Base-by-base conservation (phyloP, 768 basidiomycete genomes). In the Tephrocybe rancida region DNA sequence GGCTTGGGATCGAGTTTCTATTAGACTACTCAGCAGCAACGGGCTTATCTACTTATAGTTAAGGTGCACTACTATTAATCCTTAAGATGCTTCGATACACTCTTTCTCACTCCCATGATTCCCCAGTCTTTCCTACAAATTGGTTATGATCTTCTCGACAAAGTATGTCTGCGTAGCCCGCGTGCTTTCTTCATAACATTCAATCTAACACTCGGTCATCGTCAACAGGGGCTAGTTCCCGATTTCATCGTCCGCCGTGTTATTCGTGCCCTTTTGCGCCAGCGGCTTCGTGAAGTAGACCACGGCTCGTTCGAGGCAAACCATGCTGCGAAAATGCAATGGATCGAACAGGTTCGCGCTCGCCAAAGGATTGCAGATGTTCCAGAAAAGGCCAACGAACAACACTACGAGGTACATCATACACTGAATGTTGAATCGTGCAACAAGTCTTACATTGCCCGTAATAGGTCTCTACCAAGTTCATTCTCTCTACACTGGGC, bases 371-470 rank as follows among this genome's bases (percentile, higher is more conserved):
- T 88, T 54, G 86, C 86, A 3, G 84, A 82, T 54, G 74, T 80
- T 10, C 79, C 86, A 0, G 77, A 82, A 34, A 85, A 85, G 62
- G 87, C 86, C 18, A 89, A 90, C 57, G 83, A 88, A 62, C 87
- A 88, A 65, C 86, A 89, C 61, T 89, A 89, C 65, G 86, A 89
- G 73, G 86, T 85, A 52, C 59, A 66, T 65, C 11, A 25, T 32
- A 5, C 24, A 13, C 14, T 37, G 35, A 16, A 9, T 22, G 46
- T 37, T 32, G 27, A 39, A 0, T 21, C 21, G 27, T 32, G n/a
- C 35, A 22, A 11, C n/a, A 37, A 2, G 37, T 25, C 35, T 48
- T 42, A 47, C 14, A 19, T 44, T 26, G 32, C 14, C 26, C 19
- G n/a, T 27, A 21, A n/a, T 50, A 84, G 84, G 80, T 86, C 7